These are phyloP conservation scores for Metschnikowia gelsemii DNA, from an alignment of 805 yeast species.

Conservation along the genomic window DNA sequence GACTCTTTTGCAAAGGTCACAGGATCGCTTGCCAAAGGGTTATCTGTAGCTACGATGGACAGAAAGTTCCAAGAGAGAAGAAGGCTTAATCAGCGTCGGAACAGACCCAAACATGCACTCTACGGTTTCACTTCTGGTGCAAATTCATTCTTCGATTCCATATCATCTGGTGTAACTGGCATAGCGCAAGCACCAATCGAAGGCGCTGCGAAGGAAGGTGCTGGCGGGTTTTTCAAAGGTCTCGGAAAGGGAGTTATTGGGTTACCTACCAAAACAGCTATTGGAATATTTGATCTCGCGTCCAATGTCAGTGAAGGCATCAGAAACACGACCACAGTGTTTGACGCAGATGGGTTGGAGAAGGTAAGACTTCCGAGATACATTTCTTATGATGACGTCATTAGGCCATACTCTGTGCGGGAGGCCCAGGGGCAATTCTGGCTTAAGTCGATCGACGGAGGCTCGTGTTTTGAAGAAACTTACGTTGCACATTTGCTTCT, in stretches of 20 bases:
- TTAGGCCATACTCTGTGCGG: slow-evolving; percentile 72
- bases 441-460: slow-evolving; percentile 83
- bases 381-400: slow-evolving; percentile 65
- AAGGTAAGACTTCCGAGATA: slow-evolving; percentile 82
- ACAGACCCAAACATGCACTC: slow-evolving; percentile 79
- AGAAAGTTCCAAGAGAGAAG: slow-evolving; percentile 79
- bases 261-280: slow-evolving; percentile 93
- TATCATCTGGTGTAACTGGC: slow-evolving; percentile 86
- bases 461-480: slow-evolving; percentile 64
- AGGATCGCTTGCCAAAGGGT: slow-evolving; percentile 91
- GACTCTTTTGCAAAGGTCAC: slow-evolving; percentile 92
- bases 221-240: slow-evolving; percentile 90
- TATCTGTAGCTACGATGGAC: slow-evolving; percentile 89
- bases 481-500: slow-evolving; percentile 85
- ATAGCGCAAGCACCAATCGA: slow-evolving; percentile 86
- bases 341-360: slow-evolving; percentile 74
- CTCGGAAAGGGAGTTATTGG: slow-evolving; percentile 94
- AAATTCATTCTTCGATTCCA: slow-evolving; percentile 78
- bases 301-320: slow-evolving; percentile 93
- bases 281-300: slow-evolving; percentile 91
- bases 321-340: slow-evolving; percentile 85
- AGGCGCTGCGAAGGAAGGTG: slow-evolving; percentile 87
- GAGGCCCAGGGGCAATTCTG: slow-evolving; percentile 95
- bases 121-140: slow-evolving; percentile 87
- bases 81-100: slow-evolving; percentile 69